Base-by-base conservation (phyloP, 2,329 filamentous ascomycete genomes). In the Verticillium tricorpus region DNA sequence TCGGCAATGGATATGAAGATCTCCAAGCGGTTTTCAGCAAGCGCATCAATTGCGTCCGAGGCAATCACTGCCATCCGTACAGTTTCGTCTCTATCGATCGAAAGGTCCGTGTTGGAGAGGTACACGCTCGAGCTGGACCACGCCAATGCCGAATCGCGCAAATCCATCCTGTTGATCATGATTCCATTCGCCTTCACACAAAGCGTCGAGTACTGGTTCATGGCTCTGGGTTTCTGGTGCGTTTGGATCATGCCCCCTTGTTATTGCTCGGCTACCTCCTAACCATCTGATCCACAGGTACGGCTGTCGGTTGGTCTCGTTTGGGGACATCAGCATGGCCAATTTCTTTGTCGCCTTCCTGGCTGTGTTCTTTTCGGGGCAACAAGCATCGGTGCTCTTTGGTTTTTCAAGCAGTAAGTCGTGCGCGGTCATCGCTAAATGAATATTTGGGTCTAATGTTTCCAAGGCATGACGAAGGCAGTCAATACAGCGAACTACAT, bases 11-110 rank as follows among this genome's bases (percentile, higher is more conserved):
- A 81, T 52, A 62, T 69, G 9, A 66, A 72, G 3, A 76, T 73
- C 3, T 71, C 72, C 37, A 70, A 73, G 25, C 68, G 69, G 9
- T 79, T 75, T 63, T 64, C 76, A 14, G 69, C 73, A 12, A 80
- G 77, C 54, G 80, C 80, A 1, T 70, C 74, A 9, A 73, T 80
- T 22, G 81, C 81, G 0, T 75, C 76, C n/a, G 81, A 83, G 59
- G 75, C 79, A 1, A 72, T 81, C 7, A 70, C 71, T 1, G 72
- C 80, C 0, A 77, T 84, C 32, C 72, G 78, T 11, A 83, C 80
- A 1, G 73, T 28, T 5, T 28, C 28, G 28, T 28, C 28, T 5
- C 28, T 28, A 1, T 28, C 28, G 28, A 28, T 28, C 28, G 28
- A 28, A 6, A 28, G 6, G 28, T 28, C 28, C 28, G 28, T 28